Conservation (phyloP, 768 basidiomycete genomes). For the Pulveroboletus sp. region DNA sequence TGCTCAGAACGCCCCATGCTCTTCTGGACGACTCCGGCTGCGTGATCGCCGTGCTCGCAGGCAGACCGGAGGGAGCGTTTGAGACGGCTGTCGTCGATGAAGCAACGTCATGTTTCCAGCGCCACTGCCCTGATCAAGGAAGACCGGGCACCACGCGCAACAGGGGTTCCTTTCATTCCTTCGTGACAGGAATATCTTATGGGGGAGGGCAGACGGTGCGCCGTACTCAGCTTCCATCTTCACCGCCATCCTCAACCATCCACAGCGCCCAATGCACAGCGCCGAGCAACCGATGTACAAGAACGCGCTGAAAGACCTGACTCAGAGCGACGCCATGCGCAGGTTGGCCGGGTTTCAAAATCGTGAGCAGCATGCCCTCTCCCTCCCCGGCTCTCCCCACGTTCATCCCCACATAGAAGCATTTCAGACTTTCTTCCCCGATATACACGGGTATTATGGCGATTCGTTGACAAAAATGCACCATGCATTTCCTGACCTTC, state of each 20-base stretch:
- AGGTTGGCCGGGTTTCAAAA: slow-evolving; percentile 4
- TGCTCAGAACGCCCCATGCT: not conserved
- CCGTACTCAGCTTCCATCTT: too few relatives aligned
- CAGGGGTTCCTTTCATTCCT: too few relatives aligned
- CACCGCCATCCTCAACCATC: too few relatives aligned
- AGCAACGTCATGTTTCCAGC: too few relatives aligned
- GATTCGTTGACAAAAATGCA: not conserved
- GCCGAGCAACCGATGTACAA: too few relatives aligned
- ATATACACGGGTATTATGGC: not conserved
- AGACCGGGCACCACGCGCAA: too few relatives aligned
- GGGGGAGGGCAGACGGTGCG: too few relatives aligned
- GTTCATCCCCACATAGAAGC: not conserved
- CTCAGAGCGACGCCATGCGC: not conserved
- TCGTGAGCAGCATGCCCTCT: not conserved
- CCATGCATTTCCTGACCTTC: accelerated
- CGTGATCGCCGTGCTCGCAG: not conserved
- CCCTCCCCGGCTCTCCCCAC: too few relatives aligned
- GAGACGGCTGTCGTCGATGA: not conserved
- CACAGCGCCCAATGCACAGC: too few relatives aligned
- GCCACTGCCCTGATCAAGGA: too few relatives aligned
- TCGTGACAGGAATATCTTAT: too few relatives aligned
- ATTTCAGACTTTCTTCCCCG: not conserved
- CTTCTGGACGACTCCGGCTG: not conserved
- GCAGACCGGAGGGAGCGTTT: not conserved
- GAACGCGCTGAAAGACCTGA: not conserved